Conservation (phyloP, 208 protist species). For the Perkinsela sp. region DNA sequence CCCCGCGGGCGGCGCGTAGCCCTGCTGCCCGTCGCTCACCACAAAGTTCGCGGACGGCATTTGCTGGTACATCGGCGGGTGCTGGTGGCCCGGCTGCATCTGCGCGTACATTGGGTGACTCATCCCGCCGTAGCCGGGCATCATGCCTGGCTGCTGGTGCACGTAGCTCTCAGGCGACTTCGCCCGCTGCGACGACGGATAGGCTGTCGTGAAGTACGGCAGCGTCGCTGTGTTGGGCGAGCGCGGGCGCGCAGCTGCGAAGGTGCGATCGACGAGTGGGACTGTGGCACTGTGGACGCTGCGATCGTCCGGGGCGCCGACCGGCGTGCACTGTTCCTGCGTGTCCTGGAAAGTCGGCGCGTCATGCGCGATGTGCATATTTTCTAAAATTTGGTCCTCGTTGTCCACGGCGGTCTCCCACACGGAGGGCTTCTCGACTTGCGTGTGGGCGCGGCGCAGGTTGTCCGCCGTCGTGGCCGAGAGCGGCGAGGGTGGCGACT, state of each 20-base stretch:
- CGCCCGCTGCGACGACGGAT: no score
- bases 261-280: neutral
- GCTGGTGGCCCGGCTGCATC: neutral
- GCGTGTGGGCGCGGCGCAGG: no score
- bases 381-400: neutral
- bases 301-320: neutral
- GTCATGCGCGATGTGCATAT: neutral
- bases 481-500: neutral
- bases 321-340: neutral
- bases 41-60: neutral
- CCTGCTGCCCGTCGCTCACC: neutral
- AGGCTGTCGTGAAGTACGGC: no score
- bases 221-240: neutral
- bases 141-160: neutral
- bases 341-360: neutral
- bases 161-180: no score
- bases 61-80: neutral
- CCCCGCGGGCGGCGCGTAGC: neutral
- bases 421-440: neutral
- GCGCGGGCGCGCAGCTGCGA: neutral
- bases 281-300: neutral
- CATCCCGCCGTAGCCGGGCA: no score
- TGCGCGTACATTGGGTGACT: neutral
- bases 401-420: neutral
- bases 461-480: no score